Conservation (phyloP, 1,284 basidiomycete species). For the Nidula niveotomentosa region DNA sequence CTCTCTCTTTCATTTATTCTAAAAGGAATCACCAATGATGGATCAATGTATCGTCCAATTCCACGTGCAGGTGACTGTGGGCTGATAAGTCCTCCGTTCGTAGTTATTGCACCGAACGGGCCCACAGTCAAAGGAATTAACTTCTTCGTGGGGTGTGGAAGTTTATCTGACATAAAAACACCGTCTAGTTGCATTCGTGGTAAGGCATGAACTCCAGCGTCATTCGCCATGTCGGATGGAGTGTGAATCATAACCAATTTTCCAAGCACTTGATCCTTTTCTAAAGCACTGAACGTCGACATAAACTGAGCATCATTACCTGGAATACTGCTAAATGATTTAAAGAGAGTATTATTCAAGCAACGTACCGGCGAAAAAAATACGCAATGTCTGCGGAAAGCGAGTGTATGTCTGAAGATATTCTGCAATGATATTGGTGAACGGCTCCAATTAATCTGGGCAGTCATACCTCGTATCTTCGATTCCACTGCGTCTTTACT, state of each 20-base stretch:
- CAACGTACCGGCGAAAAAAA: conserved; percentile 67
- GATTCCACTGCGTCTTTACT: conserved; percentile 62
- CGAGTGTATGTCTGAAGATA: conserved; percentile 73
- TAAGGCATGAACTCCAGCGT: conserved; percentile 49
- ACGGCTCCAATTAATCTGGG: not conserved
- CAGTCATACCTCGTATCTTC: conserved; percentile 71
- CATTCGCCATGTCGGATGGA: conserved; percentile 40
- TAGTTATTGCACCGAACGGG: conserved; percentile 33
- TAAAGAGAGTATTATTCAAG: not conserved
- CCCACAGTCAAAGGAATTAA: conserved; percentile 43
- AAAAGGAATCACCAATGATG: conserved; percentile 42
- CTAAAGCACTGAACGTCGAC: conserved; percentile 48
- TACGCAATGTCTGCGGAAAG: conserved; percentile 72
- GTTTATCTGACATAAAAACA: conserved; percentile 59
- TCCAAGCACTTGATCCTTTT: conserved; percentile 61
- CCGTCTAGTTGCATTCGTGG: conserved; percentile 57
- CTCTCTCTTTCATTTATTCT: not conserved
- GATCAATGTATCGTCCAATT: conserved; percentile 47
- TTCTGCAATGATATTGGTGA: conserved; percentile 41
- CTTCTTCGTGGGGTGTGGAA: conserved; percentile 37
- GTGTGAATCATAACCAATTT: conserved; percentile 68
- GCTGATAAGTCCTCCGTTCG: conserved; percentile 54
- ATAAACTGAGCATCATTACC: conserved; percentile 34
- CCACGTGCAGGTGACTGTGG: conserved; percentile 48
- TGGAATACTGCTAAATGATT: conserved; percentile 10